Evolutionary conservation across 495 filamentous ascomycete species (phyloP).

Genomic region (Penicillium canariense): DNA sequence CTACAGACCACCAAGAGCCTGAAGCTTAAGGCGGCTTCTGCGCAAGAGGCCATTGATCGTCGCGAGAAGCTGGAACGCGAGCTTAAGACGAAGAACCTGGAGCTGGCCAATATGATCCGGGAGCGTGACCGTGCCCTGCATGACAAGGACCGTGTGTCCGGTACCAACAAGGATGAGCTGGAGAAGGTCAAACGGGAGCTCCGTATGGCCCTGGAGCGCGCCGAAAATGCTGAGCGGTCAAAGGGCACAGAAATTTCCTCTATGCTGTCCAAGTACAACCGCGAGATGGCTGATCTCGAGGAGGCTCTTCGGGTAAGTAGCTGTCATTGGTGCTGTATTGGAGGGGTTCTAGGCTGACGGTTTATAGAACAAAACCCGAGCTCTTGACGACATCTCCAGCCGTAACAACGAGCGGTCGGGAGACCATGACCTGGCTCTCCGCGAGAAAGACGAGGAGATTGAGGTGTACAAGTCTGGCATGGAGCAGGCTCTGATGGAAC

Average conservation of each 20-base stretch:
- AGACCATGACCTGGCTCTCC: conserved; percentile 78
- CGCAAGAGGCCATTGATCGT: conserved; percentile 92
- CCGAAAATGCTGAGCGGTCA: conserved; percentile 85
- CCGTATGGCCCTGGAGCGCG: conserved; percentile 85
- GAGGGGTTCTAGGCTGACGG: conserved; percentile 16
- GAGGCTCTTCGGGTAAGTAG: conserved; percentile 69
- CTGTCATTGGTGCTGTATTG: not conserved
- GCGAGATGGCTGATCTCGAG: conserved; percentile 94
- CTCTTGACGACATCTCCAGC: conserved; percentile 77
- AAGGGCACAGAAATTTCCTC: conserved; percentile 94
- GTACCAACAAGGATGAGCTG: conserved; percentile 86
- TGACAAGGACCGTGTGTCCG: conserved; percentile 80
- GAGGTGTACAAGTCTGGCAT: conserved; percentile 96
- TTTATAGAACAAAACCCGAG: conserved; percentile 69
- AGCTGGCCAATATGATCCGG: conserved; percentile 97
- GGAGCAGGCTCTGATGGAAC: conserved; percentile 88
- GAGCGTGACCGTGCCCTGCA: conserved; percentile 94
- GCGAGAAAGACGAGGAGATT: conserved; percentile 94
- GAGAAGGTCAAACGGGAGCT: conserved; percentile 98
- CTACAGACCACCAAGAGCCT: conserved; percentile 93
- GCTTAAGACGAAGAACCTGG: conserved; percentile 97
- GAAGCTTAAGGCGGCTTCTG: conserved; percentile 92
- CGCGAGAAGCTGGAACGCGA: conserved; percentile 94
- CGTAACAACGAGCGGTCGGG: conserved; percentile 77
- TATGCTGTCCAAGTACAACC: conserved; percentile 91